These are phyloP conservation scores for Asterella californica DNA, from an alignment of 225 moss, liverwort and hornwort species.

Conservation along the genomic window DNA sequence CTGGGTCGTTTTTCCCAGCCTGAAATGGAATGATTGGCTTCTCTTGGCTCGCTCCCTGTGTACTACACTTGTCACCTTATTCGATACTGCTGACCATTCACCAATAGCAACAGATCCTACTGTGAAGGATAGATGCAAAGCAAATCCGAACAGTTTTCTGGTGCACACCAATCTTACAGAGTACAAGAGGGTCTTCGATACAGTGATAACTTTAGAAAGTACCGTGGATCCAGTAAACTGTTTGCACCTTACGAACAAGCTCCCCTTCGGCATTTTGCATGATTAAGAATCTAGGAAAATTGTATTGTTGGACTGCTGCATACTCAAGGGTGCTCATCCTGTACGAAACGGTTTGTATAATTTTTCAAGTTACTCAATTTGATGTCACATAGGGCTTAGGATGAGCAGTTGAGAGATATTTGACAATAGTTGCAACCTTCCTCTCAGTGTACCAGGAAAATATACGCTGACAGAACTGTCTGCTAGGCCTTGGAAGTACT, in stretches of 20 bases:
- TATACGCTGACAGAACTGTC: background rate
- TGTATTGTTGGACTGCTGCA: background rate
- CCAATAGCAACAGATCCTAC: background rate
- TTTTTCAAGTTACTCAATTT: background rate
- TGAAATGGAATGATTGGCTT: background rate
- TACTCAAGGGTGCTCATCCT: background rate
- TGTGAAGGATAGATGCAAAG: background rate
- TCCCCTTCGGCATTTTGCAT: background rate
- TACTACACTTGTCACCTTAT: background rate
- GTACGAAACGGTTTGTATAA: background rate
- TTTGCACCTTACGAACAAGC: background rate
- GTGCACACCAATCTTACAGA: background rate
- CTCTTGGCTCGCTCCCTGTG: background rate
- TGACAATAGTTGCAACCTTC: background rate
- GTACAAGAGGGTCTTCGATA: background rate
- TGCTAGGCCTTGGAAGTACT: too few species aligned
- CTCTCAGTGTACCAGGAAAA: background rate
- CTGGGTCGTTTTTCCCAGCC: background rate
- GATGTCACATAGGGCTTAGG: background rate
- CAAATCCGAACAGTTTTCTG: slow-evolving; percentile 3
- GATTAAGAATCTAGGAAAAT: background rate
- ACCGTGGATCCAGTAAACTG: background rate
- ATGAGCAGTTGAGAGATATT: background rate
- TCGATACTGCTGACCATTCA: background rate
- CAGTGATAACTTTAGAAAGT: background rate